Percentiles rank a stretch among this genome's conserved stretches.
phyloP scores from a whole-genome alignment of 176 grass and related monocot species.

The Melocanna baccifera region DNA sequence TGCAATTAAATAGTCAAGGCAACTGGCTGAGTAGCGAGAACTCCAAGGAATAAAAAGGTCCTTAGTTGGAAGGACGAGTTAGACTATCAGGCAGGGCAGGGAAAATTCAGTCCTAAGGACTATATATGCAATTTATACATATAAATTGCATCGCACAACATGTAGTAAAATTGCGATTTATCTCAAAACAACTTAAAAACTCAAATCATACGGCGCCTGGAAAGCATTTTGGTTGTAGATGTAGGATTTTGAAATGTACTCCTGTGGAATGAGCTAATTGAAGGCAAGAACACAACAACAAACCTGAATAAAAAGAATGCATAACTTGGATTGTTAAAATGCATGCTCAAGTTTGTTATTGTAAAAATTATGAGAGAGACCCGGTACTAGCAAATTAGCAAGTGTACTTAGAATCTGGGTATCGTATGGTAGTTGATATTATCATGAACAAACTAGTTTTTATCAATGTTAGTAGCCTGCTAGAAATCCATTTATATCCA shows the following conservation, averaged over 20 bases:
- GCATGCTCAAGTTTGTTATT: background rate
- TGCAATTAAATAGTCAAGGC: constrained; percentile 41
- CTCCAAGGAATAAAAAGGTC: background rate
- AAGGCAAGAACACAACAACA: background rate
- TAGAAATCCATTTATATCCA: constrained; percentile 7
- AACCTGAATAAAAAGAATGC: background rate
- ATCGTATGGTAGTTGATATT: background rate
- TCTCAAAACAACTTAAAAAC: background rate
- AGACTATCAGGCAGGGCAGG: background rate
- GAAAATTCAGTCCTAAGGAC: background rate
- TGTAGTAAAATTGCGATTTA: background rate
- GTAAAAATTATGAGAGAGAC: background rate
- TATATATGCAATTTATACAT: background rate
- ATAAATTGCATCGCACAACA: background rate
- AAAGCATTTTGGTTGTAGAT: constrained; percentile 7
- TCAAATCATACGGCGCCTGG: background rate
- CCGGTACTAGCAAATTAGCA: background rate
- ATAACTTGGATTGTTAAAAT: background rate
- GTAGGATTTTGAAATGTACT: background rate
- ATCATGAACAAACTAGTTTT: background rate
- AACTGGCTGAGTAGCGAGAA: background rate
- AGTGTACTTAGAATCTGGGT: background rate
- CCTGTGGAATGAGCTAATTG: background rate
- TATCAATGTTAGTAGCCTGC: constrained; percentile 3
- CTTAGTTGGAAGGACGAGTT: background rate